Base-by-base conservation (phyloP, 345 rosid species). In the Orychophragmus violaceus region DNA sequence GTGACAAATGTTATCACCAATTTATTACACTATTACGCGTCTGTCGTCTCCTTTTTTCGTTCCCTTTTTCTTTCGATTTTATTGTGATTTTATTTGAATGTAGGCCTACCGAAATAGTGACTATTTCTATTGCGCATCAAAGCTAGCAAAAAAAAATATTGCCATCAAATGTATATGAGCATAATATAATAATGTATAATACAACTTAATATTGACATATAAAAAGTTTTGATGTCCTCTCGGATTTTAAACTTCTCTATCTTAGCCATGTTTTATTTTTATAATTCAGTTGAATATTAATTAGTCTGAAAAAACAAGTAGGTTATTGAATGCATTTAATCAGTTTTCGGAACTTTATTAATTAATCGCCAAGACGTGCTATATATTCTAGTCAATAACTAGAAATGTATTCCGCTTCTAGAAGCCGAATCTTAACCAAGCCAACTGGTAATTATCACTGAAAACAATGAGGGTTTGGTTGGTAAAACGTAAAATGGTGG, bases 21-120 rank as follows among this genome's bases (percentile, higher is more conserved):
- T 71, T 71, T 64, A 71, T 57, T 64, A 48, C 70, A 64, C 46
- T 5, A n/a, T 71, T 63, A 63, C 41, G 42, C 75, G 64, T 55
- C 14, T 46, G 64, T 54, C 75, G 39, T 55, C 75, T 53, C 36
- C 12, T 44, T 9, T 53, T 29, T 1, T 8, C n/a, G n/a, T n/a
- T n/a, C n/a, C 22, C 11, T 33, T 30, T 23, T 13, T 7, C 13
- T 62, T 41, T 3, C 33, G 22, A 29, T 52, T n/a, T 60, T 35
- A 44, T 44, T 62, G 49, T 30, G 27, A 23, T 52, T 52, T 52
- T 24, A 62, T 62, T 62, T 22, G 6, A 30, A 27, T 3, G 50
- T 44, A 11, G 57, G 28, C 23, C 68, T 62, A 70, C 63, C 19
- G 44, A 29, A 52, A 61, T 16, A 69, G 59, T 46, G 29, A 29